Evolutionary conservation across 1,139 yeast genomes (phyloP).

Genomic region (Protomyces lactucae-debilis): DNA sequence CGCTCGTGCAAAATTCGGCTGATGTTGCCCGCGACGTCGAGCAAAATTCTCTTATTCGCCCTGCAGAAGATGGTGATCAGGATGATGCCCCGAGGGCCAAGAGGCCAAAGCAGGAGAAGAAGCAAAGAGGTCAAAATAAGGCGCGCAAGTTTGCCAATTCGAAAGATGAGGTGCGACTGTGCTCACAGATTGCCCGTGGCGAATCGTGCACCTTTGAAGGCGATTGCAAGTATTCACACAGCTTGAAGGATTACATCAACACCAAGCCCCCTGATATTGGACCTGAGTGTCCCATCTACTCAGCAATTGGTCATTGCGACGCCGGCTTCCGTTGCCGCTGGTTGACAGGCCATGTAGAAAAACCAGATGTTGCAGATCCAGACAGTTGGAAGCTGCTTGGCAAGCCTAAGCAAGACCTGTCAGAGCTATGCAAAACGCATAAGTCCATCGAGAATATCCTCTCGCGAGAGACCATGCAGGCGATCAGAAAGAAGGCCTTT

Average conservation of each 20-base stretch:
- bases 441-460: slow-evolving; percentile 66
- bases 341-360: slow-evolving; percentile 42
- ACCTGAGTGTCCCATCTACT: slow-evolving; percentile 77
- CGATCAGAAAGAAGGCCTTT: slow-evolving; percentile 46
- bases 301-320: slow-evolving; percentile 82
- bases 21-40: slow-evolving; percentile 3
- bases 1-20: slow-evolving; percentile 4
- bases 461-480: slow-evolving; percentile 48
- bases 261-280: slow-evolving; percentile 67
- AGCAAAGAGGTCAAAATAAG: slow-evolving; percentile 29
- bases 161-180: slow-evolving; percentile 23
- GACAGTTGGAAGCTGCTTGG: slow-evolving; percentile 55
- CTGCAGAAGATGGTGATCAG: background rate
- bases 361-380: slow-evolving; percentile 36
- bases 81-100: background rate
- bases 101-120: slow-evolving; percentile 9
- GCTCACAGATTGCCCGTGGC: slow-evolving; percentile 27
- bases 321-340: slow-evolving; percentile 90
- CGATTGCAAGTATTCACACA: slow-evolving; percentile 69
- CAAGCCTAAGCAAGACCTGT: slow-evolving; percentile 44
- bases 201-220: slow-evolving; percentile 17
- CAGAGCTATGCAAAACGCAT: slow-evolving; percentile 42
- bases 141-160: slow-evolving; percentile 22
- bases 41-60: background rate
- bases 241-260: slow-evolving; percentile 57